phyloP scores from a whole-genome alignment of 495 filamentous ascomycete species.

The Daldinia bambusicola region DNA sequence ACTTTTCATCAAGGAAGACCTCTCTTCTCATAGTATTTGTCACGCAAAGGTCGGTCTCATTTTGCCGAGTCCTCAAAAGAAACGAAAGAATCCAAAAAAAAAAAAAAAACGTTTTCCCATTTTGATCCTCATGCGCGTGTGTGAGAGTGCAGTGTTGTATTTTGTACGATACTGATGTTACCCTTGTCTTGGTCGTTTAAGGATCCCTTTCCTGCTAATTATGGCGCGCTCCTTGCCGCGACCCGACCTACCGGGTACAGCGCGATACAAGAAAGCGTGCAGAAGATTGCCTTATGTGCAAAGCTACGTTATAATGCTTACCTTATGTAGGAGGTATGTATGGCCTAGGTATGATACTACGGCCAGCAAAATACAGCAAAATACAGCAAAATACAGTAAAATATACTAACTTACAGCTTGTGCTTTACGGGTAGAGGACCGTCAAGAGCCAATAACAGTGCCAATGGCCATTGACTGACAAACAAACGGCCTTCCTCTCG shows the following conservation, averaged over 20 bases:
- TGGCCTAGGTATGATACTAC: neutral
- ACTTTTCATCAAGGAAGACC: neutral
- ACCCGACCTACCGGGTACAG: conserved; percentile 47
- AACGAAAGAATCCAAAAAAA: neutral
- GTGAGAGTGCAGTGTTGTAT: conserved; percentile 24
- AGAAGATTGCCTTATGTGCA: conserved; percentile 36
- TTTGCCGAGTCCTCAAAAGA: neutral
- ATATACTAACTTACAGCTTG: no score
- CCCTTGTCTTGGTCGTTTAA: conserved; percentile 20
- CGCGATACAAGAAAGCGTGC: conserved; percentile 11
- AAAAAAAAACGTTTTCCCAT: neutral
- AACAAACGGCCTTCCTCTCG: neutral
- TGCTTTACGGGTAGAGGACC: neutral
- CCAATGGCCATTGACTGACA: neutral
- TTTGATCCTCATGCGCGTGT: conserved; percentile 8
- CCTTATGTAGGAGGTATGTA: no score
- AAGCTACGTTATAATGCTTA: conserved; percentile 21
- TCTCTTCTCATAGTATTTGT: neutral
- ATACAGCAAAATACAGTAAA: no score
- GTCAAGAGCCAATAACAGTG: neutral
- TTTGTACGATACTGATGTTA: conserved; percentile 24
- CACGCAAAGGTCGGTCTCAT: neutral
- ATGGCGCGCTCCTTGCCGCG: conserved; percentile 46
- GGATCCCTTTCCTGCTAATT: conserved; percentile 42
- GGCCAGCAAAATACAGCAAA: conserved; percentile 10